Conservation (phyloP, 2,329 filamentous ascomycete species). For the Cladosporium sp. region DNA sequence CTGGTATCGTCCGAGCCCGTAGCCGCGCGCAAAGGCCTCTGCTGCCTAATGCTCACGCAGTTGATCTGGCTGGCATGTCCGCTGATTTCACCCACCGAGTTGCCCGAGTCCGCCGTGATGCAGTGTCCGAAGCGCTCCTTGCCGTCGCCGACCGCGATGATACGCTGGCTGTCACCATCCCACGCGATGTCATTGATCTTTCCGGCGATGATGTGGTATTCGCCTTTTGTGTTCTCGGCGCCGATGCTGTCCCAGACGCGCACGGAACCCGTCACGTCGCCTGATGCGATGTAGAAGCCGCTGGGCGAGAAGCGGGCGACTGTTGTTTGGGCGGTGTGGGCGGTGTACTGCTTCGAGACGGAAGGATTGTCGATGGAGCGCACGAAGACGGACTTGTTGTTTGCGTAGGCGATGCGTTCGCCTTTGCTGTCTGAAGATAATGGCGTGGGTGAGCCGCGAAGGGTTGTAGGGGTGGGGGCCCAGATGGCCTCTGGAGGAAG, state of each 20-base stretch:
- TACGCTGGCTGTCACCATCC: conserved; percentile 94
- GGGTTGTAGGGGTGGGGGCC: conserved; percentile 63
- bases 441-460: conserved; percentile 82
- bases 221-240: conserved; percentile 85
- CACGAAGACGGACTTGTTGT: conserved; percentile 94
- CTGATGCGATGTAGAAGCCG: conserved; percentile 91
- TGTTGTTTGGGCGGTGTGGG: conserved; percentile 84
- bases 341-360: conserved; percentile 83
- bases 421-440: conserved; percentile 87
- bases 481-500: conserved; percentile 9
- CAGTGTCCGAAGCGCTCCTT: conserved; percentile 92
- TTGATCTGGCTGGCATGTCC: conserved; percentile 93
- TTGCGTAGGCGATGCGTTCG: conserved; percentile 88
- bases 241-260: conserved; percentile 88
- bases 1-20: conserved; percentile 89
- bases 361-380: conserved; percentile 90
- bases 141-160: conserved; percentile 94
- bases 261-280: conserved; percentile 80
- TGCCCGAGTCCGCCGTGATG: conserved; percentile 93
- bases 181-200: conserved; percentile 95
- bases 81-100: conserved; percentile 90
- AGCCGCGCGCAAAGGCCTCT: conserved; percentile 85
- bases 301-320: conserved; percentile 93
- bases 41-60: conserved; percentile 82
- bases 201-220: conserved; percentile 92